Percentiles rank a stretch among this genome's conserved stretches.
Conservation (phyloP, 2,329 filamentous ascomycete species). For the Apiospora aurea region DNA sequence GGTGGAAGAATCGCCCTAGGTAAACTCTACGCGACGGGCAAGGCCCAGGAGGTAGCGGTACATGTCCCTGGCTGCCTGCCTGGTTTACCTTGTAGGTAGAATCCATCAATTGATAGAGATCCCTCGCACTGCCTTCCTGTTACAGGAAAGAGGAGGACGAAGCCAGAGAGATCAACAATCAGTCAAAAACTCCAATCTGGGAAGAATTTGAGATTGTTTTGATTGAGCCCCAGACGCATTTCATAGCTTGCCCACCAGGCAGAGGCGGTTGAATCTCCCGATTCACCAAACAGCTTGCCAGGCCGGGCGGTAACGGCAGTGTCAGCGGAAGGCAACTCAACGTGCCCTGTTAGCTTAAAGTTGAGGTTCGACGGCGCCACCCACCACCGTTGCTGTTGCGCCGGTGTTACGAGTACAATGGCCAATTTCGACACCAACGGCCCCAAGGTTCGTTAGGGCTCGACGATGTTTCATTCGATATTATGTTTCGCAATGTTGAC, state of each 20-base stretch:
- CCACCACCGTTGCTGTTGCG: not conserved
- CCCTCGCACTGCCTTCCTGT: not conserved
- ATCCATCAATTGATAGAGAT: not conserved
- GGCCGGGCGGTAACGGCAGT: not conserved
- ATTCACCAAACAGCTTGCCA: not conserved
- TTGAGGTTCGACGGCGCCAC: slow-evolving; percentile 12
- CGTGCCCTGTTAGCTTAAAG: not conserved
- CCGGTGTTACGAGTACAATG: slow-evolving; percentile 20
- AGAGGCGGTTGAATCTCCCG: not conserved
- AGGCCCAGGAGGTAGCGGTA: not conserved
- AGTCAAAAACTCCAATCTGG: not conserved
- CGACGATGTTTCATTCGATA: slow-evolving; percentile 11
- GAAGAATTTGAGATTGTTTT: slow-evolving; percentile 5
- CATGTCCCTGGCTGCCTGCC: not conserved
- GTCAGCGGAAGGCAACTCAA: slow-evolving; percentile 4
- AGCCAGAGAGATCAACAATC: not conserved
- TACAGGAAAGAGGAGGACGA: not conserved
- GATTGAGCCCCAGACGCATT: not conserved
- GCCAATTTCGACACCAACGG: slow-evolving; percentile 6
- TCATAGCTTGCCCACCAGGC: not conserved
- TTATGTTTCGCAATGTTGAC: slow-evolving; percentile 11
- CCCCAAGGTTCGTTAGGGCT: slow-evolving; percentile 11
- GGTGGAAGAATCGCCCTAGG: not conserved
- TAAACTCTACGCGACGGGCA: slow-evolving; percentile 1
- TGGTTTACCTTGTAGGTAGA: not conserved